Percentiles rank a stretch among this genome's conserved stretches.
phyloP scores from a whole-genome alignment of 148 eudicot genomes.

The Rhododendron griersonianum region DNA sequence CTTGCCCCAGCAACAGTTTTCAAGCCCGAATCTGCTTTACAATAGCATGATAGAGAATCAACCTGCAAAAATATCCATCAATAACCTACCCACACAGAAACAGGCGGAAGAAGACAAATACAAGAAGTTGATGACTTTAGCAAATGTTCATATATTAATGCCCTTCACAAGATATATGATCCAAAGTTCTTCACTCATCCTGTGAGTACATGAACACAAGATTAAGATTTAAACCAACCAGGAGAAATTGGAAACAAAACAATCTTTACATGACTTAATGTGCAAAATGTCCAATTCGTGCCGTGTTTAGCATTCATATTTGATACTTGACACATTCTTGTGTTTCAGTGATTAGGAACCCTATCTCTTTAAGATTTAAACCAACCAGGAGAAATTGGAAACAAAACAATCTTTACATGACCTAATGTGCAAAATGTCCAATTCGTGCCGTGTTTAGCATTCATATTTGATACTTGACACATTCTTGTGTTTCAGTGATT shows the following conservation, averaged over 20 bases:
- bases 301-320: background rate
- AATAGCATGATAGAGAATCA: slow-evolving; percentile 80
- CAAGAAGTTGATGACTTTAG: background rate
- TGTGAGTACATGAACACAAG: background rate
- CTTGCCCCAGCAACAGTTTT: slow-evolving; percentile 85
- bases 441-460: background rate
- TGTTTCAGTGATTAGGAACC: background rate
- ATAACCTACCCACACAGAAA: background rate
- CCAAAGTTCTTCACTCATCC: background rate
- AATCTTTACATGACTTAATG: background rate
- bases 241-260: slow-evolving; percentile 1
- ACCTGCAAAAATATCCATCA: slow-evolving; percentile 42
- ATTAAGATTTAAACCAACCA: background rate
- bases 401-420: background rate
- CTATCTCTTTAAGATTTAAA: background rate
- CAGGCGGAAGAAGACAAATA: background rate
- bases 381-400: background rate
- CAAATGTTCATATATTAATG: background rate
- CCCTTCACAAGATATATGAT: background rate
- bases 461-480: background rate
- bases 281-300: background rate
- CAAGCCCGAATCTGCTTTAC: slow-evolving; percentile 76
- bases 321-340: background rate
- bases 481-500: background rate
- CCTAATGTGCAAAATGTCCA: background rate